Conservation (phyloP, 2,329 filamentous ascomycete genomes). For the Calonectria montana region DNA sequence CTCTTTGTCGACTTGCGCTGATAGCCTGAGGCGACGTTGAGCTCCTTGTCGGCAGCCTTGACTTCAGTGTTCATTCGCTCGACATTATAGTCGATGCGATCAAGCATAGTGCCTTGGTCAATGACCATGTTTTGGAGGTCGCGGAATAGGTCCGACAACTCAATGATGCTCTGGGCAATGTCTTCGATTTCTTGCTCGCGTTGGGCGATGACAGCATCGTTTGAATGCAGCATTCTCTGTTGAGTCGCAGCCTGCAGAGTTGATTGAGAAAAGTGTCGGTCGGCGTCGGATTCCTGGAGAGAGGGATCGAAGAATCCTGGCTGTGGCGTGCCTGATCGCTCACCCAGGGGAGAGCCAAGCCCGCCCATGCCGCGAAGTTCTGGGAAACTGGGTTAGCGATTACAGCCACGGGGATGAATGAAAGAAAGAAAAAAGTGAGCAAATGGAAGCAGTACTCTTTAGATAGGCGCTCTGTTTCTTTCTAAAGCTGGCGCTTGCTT, state of each 20-base stretch:
- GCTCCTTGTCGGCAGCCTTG: conserved; percentile 91
- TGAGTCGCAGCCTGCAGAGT: conserved; percentile 84
- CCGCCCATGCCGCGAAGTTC: conserved; percentile 81
- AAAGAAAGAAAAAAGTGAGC: neutral
- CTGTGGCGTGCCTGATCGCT: conserved; percentile 65
- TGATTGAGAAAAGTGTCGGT: conserved; percentile 90
- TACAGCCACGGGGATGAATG: neutral
- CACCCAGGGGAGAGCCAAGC: conserved; percentile 59
- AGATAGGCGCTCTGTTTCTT: conserved; percentile 98
- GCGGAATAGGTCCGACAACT: conserved; percentile 95
- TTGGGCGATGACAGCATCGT: conserved; percentile 88
- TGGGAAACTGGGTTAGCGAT: conserved; percentile 48
- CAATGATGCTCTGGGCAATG: conserved; percentile 97
- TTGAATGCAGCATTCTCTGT: conserved; percentile 74
- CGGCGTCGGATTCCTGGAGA: conserved; percentile 91
- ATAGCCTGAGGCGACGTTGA: conserved; percentile 88
- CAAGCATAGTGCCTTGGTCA: conserved; percentile 89
- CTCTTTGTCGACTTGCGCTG: conserved; percentile 90
- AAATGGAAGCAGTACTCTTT: conserved; percentile 73
- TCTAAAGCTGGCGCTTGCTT: conserved; percentile 89
- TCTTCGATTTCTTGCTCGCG: conserved; percentile 97
- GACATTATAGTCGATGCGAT: conserved; percentile 98
- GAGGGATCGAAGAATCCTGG: conserved; percentile 78
- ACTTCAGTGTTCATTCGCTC: conserved; percentile 95
- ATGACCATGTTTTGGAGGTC: conserved; percentile 97